phyloP scores from a whole-genome alignment of 495 filamentous ascomycete species.

The Viridothelium virens region DNA sequence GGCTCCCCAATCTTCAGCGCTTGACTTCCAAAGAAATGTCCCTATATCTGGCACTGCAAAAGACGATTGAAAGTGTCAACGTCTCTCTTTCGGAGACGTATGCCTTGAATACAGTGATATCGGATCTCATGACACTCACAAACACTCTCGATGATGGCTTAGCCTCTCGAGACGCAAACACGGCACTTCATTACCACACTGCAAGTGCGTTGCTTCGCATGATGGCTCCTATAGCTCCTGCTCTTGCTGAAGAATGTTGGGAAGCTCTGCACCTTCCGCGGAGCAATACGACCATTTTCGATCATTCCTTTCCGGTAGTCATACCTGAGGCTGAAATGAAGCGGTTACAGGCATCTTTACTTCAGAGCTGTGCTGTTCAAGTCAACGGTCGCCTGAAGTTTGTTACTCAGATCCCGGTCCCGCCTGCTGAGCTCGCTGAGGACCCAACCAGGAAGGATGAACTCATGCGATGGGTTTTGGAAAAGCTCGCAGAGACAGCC shows the following conservation, averaged over 20 bases:
- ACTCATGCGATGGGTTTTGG: constrained; percentile 52
- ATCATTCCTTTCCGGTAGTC: constrained; percentile 17
- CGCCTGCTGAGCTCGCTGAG: constrained; percentile 31
- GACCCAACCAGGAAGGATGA: constrained; percentile 25
- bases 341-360: constrained; percentile 15
- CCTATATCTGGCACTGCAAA: constrained; percentile 56
- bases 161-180: constrained; percentile 30
- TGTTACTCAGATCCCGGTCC: constrained; percentile 49
- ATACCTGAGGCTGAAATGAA: constrained; percentile 15
- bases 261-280: constrained; percentile 43
- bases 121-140: constrained; percentile 70
- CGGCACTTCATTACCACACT: constrained; percentile 37
- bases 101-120: constrained; percentile 71
- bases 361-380: constrained; percentile 55
- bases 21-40: constrained; percentile 44
- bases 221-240: constrained; percentile 69
- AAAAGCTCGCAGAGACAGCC: constrained; percentile 41
- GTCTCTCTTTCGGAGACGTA: constrained; percentile 61
- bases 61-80: constrained; percentile 60
- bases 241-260: constrained; percentile 75
- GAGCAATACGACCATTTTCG: constrained; percentile 40
- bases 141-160: constrained; percentile 40
- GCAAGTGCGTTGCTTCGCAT: constrained; percentile 51
- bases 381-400: constrained; percentile 69
- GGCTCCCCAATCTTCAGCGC: not conserved